Conservation (phyloP, 2,329 filamentous ascomycete species). For the Paracamarosporium sp. region DNA sequence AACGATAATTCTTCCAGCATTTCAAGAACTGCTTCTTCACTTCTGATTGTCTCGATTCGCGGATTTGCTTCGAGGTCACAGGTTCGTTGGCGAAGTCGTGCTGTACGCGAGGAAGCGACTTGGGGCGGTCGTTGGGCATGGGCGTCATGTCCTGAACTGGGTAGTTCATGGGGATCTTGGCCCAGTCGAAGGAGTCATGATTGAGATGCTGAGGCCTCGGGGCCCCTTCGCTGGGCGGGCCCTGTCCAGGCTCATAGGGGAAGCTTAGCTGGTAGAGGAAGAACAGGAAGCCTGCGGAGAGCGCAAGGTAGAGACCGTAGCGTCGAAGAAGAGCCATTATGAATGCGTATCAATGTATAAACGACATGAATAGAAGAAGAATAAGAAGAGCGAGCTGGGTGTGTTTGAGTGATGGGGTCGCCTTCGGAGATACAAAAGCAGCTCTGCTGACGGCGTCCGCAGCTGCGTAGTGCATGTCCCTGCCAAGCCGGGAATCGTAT, state of each 20-base stretch:
- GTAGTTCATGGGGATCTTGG: constrained; percentile 48
- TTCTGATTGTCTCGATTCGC: constrained; percentile 41
- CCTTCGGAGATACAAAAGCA: constrained; percentile 1
- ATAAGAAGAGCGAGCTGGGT: constrained; percentile 8
- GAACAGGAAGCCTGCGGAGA: constrained; percentile 44
- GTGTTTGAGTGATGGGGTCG: not conserved
- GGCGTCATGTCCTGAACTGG: constrained; percentile 44
- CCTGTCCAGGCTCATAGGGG: constrained; percentile 31
- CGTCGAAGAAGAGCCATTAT: constrained; percentile 50
- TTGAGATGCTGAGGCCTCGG: not conserved
- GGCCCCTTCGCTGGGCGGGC: not conserved
- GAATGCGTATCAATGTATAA: constrained; percentile 17
- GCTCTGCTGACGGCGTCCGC: constrained; percentile 2
- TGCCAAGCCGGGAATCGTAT: constrained; percentile 15
- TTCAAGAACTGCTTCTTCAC: constrained; percentile 53
- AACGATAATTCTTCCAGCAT: constrained; percentile 53
- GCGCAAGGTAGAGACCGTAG: constrained; percentile 42
- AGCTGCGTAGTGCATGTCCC: constrained; percentile 4
- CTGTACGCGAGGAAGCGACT: constrained; percentile 52
- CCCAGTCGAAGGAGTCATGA: constrained; percentile 46
- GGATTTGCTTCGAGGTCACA: constrained; percentile 36
- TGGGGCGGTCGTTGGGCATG: constrained; percentile 46
- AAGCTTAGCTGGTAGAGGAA: constrained; percentile 46
- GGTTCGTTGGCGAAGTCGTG: constrained; percentile 48
- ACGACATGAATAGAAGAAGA: constrained; percentile 14